These are phyloP conservation scores for Mycocentrospora acerina DNA, from an alignment of 2,329 filamentous ascomycete species.

Conservation along the genomic window DNA sequence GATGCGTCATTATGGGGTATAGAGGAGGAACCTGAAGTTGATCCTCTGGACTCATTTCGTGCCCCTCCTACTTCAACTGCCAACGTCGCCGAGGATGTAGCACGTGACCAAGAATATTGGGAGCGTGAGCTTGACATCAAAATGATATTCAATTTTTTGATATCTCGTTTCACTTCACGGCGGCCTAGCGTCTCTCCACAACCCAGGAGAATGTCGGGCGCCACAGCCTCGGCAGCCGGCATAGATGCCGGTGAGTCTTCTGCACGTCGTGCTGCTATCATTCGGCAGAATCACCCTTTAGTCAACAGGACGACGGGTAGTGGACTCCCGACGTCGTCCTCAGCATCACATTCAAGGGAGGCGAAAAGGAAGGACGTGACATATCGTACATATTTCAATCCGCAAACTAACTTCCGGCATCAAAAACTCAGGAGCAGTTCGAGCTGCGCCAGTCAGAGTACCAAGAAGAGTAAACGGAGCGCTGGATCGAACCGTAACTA, in stretches of 20 bases:
- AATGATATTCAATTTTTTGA: conserved; percentile 76
- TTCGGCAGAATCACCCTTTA: conserved; percentile 86
- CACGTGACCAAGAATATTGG: conserved; percentile 75
- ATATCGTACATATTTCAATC: conserved; percentile 25
- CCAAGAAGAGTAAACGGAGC: conserved; percentile 68
- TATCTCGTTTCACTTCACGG: conserved; percentile 41
- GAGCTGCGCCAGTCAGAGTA: conserved; percentile 87
- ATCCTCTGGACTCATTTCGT: neutral
- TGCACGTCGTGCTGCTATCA: conserved; percentile 74
- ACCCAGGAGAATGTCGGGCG: conserved; percentile 10
- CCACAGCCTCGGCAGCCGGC: conserved; percentile 29
- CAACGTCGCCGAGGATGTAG: conserved; percentile 33
- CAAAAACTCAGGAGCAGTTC: conserved; percentile 46
- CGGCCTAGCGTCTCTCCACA: conserved; percentile 31
- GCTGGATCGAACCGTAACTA: conserved; percentile 79
- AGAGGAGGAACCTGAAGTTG: conserved; percentile 57
- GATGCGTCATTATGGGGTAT: conserved; percentile 67
- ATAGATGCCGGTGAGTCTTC: conserved; percentile 33
- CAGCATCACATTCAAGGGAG: conserved; percentile 16
- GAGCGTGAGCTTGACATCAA: conserved; percentile 88
- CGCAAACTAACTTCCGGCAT: conserved; percentile 16
- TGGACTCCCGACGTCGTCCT: conserved; percentile 29
- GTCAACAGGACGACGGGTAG: conserved; percentile 57
- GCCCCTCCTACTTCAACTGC: conserved; percentile 13
- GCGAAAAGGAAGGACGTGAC: conserved; percentile 19